phyloP scores from a whole-genome alignment of 2,329 filamentous ascomycete species.

The Dactylellina sp. region DNA sequence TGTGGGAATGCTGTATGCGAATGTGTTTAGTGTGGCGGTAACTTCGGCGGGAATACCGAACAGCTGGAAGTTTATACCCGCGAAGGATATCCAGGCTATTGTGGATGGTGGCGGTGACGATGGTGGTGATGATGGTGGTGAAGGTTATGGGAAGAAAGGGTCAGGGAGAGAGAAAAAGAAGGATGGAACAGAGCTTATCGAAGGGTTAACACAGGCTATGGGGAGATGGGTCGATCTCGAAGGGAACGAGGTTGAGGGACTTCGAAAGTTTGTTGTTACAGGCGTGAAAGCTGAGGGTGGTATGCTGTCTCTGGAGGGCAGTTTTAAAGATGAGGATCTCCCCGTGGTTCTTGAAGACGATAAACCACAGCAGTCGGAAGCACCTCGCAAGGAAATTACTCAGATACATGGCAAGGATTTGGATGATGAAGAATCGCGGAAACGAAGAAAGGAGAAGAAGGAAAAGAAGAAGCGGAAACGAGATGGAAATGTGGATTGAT shows the following conservation, averaged over 20 bases:
- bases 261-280: constrained; percentile 85
- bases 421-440: constrained; percentile 37
- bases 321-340: constrained; percentile 74
- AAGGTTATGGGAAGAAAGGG: constrained; percentile 28
- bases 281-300: constrained; percentile 79
- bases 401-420: constrained; percentile 46
- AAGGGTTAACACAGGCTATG: constrained; percentile 65
- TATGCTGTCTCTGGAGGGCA: constrained; percentile 87
- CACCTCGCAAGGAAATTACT: constrained; percentile 9
- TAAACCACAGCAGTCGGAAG: no score
- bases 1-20: constrained; percentile 87
- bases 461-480: constrained; percentile 59
- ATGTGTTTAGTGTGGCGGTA: constrained; percentile 90
- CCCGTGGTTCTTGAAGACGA: constrained; percentile 45
- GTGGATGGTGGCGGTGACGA: constrained; percentile 45
- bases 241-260: constrained; percentile 77
- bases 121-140: constrained; percentile 58
- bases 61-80: constrained; percentile 82
- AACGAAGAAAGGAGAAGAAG: constrained; percentile 55
- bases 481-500: constrained; percentile 46
- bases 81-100: constrained; percentile 62
- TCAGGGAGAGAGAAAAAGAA: constrained; percentile 27
- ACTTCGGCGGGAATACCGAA: constrained; percentile 73
- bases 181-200: constrained; percentile 60
- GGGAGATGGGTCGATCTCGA: constrained; percentile 81